These are phyloP conservation scores for Aspergillus biplanus DNA, from an alignment of 495 filamentous ascomycete genomes.

Conservation along the genomic window DNA sequence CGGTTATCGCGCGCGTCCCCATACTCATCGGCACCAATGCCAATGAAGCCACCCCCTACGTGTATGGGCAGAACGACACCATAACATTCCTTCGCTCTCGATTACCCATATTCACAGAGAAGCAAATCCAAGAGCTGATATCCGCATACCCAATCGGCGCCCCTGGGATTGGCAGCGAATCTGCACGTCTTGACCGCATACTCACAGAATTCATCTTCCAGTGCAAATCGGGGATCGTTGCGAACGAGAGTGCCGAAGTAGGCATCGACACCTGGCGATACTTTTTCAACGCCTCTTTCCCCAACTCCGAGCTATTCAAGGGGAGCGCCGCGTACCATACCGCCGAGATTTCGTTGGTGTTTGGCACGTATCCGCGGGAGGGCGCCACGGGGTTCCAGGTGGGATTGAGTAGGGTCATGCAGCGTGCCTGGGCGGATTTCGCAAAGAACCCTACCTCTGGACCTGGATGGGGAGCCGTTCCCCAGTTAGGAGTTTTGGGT, in stretches of 20 bases:
- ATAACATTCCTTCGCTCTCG: not conserved
- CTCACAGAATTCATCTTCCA: slow-evolving; percentile 32
- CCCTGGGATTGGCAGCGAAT: slow-evolving; percentile 17
- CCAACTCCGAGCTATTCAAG: slow-evolving; percentile 25
- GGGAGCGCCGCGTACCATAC: slow-evolving; percentile 31
- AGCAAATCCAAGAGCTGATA: not conserved
- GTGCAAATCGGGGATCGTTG: slow-evolving; percentile 24
- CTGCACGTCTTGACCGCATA: slow-evolving; percentile 26
- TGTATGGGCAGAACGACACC: slow-evolving; percentile 14
- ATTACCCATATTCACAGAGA: not conserved
- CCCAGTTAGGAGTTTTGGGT: slow-evolving; percentile 21
- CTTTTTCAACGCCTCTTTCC: slow-evolving; percentile 37
- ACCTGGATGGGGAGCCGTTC: slow-evolving; percentile 27
- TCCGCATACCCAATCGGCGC: slow-evolving; percentile 6
- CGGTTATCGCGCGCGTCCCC: slow-evolving; percentile 24
- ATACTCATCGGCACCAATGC: slow-evolving; percentile 27
- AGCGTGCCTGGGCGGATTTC: slow-evolving; percentile 36
- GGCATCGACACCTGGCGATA: slow-evolving; percentile 33
- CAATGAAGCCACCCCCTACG: slow-evolving; percentile 24
- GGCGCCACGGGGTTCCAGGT: slow-evolving; percentile 27
- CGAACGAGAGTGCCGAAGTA: slow-evolving; percentile 23
- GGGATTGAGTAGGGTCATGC: slow-evolving; percentile 30
- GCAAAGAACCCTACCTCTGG: slow-evolving; percentile 33
- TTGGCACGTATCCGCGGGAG: slow-evolving; percentile 29
- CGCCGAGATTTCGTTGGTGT: slow-evolving; percentile 33